phyloP scores from a whole-genome alignment of 192 early-diverging fungal genomes.

The Coemansia sp. region DNA sequence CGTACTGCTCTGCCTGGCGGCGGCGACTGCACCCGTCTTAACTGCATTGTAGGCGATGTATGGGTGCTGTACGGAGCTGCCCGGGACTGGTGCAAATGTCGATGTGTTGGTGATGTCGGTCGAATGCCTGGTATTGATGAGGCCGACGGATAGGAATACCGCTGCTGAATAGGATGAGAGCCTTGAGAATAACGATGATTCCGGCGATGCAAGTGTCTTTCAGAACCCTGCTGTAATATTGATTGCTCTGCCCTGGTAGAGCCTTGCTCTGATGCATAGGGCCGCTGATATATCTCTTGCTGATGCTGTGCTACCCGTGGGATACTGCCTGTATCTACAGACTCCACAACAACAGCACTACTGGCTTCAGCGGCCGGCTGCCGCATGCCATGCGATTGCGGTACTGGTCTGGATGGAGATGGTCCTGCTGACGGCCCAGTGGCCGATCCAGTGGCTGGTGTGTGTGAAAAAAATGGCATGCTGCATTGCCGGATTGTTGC shows the following conservation, averaged over 20 bases:
- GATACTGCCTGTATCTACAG: neutral
- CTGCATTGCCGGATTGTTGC: constrained; percentile 13
- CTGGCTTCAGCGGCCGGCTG: too few species aligned
- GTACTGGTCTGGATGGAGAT: neutral
- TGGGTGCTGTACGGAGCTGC: constrained; percentile 15
- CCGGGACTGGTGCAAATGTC: constrained; percentile 12
- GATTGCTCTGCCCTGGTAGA: constrained; percentile 8
- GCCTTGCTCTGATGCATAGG: constrained; percentile 2
- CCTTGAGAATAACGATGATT: neutral
- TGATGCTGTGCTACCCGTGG: constrained; percentile 5
- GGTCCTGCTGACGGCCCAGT: neutral
- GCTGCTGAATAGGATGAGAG: neutral
- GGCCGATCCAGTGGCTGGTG: constrained; percentile 3
- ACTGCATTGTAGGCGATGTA: constrained; percentile 2
- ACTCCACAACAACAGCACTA: neutral
- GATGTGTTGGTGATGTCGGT: neutral
- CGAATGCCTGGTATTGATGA: neutral
- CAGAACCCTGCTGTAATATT: constrained; percentile 1
- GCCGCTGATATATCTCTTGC: constrained; percentile 11
- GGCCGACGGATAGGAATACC: neutral
- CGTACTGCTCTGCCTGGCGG: neutral
- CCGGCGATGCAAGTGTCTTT: neutral
- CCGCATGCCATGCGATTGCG: neutral
- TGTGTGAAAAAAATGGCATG: neutral
- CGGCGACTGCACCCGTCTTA: constrained; percentile 1